phyloP scores from a whole-genome alignment of 805 yeast species.

The Pichia ethanolica region DNA sequence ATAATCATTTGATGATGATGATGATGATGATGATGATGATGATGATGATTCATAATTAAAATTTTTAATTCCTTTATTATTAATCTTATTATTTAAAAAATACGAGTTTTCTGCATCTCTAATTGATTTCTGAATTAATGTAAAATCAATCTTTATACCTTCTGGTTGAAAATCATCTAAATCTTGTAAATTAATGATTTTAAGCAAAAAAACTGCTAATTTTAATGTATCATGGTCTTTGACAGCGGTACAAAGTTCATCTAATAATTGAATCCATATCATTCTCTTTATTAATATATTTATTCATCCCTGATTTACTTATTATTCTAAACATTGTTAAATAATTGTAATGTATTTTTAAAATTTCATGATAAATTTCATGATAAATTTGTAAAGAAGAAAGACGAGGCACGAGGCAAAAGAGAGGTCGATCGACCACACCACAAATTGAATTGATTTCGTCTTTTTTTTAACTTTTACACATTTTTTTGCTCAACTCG shows the following conservation, averaged over 20 bases:
- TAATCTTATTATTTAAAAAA: too few relatives aligned
- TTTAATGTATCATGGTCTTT: slow-evolving; percentile 1
- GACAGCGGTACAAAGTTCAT: neutral
- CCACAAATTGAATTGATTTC: too few relatives aligned
- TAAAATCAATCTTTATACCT: neutral
- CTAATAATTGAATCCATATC: slow-evolving; percentile 2
- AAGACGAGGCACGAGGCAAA: too few relatives aligned
- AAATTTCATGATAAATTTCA: too few relatives aligned
- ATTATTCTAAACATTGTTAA: too few relatives aligned
- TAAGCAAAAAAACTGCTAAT: slow-evolving; percentile 1
- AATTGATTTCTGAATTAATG: neutral
- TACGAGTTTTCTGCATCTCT: neutral
- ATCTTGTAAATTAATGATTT: neutral
- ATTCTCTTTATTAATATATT: neutral
- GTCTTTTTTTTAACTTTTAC: too few relatives aligned
- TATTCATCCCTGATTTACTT: too few relatives aligned
- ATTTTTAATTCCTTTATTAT: too few relatives aligned
- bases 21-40: neutral
- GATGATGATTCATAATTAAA: too few relatives aligned
- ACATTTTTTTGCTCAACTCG: neutral
- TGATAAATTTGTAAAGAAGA: too few relatives aligned
- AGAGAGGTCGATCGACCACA: too few relatives aligned
- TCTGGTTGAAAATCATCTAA: neutral
- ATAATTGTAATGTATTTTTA: too few relatives aligned
- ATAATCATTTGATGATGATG: neutral